Conservation (phyloP, 331 rosid genomes). For the Quercus tomentella region DNA sequence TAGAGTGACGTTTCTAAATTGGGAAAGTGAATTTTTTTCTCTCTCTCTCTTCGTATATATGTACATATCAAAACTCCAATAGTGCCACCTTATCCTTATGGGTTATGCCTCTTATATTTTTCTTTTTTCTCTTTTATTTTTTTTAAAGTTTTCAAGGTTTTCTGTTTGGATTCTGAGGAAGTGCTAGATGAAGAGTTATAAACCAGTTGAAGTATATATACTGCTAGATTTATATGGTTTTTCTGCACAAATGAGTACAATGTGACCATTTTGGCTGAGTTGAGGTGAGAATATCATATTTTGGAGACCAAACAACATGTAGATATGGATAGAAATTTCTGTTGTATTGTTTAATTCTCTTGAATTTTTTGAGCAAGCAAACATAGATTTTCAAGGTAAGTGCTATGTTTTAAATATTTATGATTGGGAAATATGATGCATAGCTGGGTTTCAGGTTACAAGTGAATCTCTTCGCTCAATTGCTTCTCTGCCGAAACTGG, state of each 20-base stretch:
- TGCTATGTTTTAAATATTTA: background rate
- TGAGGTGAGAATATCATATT: slow-evolving; percentile 1
- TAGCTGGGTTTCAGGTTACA: slow-evolving; percentile 34
- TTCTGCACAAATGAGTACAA: slow-evolving; percentile 7
- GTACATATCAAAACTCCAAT: background rate
- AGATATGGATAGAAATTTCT: background rate
- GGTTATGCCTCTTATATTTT: background rate
- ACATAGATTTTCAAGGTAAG: background rate
- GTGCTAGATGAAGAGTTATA: background rate
- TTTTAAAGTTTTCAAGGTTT: background rate
- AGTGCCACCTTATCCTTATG: background rate
- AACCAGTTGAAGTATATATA: background rate
- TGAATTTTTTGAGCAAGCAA: background rate
- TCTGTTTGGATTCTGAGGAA: background rate
- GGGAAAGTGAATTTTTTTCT: background rate
- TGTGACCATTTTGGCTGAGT: background rate
- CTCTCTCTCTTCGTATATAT: background rate
- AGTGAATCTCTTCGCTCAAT: slow-evolving; percentile 50
- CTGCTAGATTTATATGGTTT: background rate
- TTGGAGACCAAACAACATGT: slow-evolving; percentile 5
- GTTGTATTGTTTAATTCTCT: background rate
- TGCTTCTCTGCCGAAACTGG: slow-evolving; percentile 56
- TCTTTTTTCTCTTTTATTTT: background rate
- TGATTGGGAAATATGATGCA: slow-evolving; percentile 8
- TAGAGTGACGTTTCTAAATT: background rate